Evolutionary conservation across 208 protist species (phyloP).

Genomic region (Novymonas esmeraldas): DNA sequence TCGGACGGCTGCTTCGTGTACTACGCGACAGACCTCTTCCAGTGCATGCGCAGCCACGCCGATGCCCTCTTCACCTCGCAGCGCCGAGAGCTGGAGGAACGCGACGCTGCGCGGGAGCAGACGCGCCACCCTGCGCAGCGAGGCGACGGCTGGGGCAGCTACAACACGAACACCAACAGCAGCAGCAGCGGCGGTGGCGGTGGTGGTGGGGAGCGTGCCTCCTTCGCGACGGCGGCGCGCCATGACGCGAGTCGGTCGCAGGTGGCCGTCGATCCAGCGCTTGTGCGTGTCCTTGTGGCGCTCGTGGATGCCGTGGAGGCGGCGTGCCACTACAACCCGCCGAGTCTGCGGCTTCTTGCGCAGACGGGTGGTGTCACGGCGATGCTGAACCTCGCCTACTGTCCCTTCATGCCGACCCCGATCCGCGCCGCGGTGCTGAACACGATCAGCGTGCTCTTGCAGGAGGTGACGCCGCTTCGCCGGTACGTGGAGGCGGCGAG

Average conservation of each 20-base stretch:
- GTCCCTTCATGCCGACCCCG: conserved; percentile 62
- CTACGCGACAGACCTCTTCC: conserved; percentile 79
- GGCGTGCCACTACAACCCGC: conserved; percentile 87
- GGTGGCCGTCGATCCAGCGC: conserved; percentile 44
- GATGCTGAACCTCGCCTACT: conserved; percentile 74
- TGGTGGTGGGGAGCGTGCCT: no score
- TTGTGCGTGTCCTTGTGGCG: conserved; percentile 65
- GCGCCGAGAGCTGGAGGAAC: conserved; percentile 30
- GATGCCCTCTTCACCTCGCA: conserved; percentile 59
- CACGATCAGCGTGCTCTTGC: conserved; percentile 83
- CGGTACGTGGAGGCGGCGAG: conserved; percentile 25
- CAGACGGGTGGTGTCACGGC: conserved; percentile 75
- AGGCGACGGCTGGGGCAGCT: neutral
- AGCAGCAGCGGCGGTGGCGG: neutral
- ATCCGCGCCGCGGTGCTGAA: conserved; percentile 78
- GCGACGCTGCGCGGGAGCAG: conserved; percentile 16
- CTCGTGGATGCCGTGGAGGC: conserved; percentile 82
- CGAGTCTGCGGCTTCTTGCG: conserved; percentile 67
- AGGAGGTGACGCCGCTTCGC: conserved; percentile 82
- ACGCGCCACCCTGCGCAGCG: conserved; percentile 5
- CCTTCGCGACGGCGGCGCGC: conserved; percentile 11
- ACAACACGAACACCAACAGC: conserved; percentile 9
- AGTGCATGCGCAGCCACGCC: conserved; percentile 84
- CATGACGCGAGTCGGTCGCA: conserved; percentile 13
- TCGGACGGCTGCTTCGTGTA: conserved; percentile 71